Evolutionary conservation across 2,329 filamentous ascomycete species (phyloP), one percentile per base, ranked within the genome.

Genomic region (Sphaerostilbella broomeana): DNA sequence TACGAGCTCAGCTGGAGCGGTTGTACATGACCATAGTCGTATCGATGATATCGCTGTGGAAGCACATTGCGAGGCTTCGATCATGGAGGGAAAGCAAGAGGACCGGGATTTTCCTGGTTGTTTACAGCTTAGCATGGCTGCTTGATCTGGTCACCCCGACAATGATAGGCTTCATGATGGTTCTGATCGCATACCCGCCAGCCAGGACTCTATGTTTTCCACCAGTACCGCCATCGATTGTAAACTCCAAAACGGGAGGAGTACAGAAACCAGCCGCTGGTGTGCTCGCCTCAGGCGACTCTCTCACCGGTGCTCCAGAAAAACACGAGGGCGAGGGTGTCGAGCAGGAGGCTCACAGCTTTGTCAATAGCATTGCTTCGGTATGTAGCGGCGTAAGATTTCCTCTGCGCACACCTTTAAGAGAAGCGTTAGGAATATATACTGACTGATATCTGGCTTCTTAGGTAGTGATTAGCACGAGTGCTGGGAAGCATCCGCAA

Each of bases 251-350:
- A 43, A 82, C 81, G 0, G 86, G 86, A 6, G 84, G 83, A 6
- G 68, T 90, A 1, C 79, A 92, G 58, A 89, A 84, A 51, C 86
- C 86, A 1, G 77, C 78, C 35, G 75, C 86, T 3, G 86, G 86
- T 2, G 77, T 87, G 0, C 63, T 92, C 0, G 86, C 83, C 1
- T 87, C 82, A 15, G 75, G 81, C 19, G 83, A 87, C 44, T 87
- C 82, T 41, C 73, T 83, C 1, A 94, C 86, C 0, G 87, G 86
- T 1, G 86, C 86, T 0, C 82, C 86, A 0, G 85, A 94, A 57
- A 86, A 86, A 48, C 77, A 86, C 61, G 82, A 86, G 55, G 86
- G 87, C 18, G 86, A 92, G 57, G 84, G 85, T 0, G 83, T 87
- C 1, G 86, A 94, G 57, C 77, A 84, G 45, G 86, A 94, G 57